phyloP scores from a whole-genome alignment of 129 eudicot genomes.

The Daucus carota region DNA sequence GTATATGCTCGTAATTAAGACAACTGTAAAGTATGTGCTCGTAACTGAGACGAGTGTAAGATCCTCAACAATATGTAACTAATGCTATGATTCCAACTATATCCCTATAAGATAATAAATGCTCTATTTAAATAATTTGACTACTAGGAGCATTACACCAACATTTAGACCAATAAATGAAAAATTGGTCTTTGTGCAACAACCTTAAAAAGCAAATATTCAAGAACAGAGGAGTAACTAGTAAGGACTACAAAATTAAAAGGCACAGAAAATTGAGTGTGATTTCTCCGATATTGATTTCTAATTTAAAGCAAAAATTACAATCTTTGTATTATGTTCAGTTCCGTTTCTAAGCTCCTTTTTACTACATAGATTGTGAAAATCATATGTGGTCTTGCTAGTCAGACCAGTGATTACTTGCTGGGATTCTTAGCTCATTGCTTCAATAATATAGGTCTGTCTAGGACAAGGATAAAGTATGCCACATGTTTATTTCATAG shows the following conservation, averaged over 20 bases:
- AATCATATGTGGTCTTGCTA: background rate
- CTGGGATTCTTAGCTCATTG: background rate
- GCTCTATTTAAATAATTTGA: too few species aligned
- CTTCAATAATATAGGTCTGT: background rate
- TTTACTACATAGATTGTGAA: background rate
- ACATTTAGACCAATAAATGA: too few species aligned
- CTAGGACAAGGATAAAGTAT: background rate
- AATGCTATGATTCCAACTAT: too few species aligned
- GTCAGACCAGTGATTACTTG: background rate
- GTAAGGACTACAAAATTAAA: background rate
- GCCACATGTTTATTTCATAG: too few species aligned
- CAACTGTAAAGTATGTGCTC: background rate
- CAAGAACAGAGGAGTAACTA: too few species aligned
- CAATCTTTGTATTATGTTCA: too few species aligned
- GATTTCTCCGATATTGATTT: background rate
- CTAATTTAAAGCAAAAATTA: background rate
- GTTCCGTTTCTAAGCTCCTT: background rate
- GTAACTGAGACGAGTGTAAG: background rate
- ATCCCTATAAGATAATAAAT: too few species aligned
- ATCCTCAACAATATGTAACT: too few species aligned
- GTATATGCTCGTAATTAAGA: background rate
- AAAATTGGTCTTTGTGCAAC: too few species aligned
- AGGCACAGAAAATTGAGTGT: background rate
- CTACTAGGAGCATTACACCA: too few species aligned
- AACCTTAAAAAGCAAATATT: too few species aligned